phyloP scores from a whole-genome alignment of 495 filamentous ascomycete genomes.

The Sordaria brevicollis region DNA sequence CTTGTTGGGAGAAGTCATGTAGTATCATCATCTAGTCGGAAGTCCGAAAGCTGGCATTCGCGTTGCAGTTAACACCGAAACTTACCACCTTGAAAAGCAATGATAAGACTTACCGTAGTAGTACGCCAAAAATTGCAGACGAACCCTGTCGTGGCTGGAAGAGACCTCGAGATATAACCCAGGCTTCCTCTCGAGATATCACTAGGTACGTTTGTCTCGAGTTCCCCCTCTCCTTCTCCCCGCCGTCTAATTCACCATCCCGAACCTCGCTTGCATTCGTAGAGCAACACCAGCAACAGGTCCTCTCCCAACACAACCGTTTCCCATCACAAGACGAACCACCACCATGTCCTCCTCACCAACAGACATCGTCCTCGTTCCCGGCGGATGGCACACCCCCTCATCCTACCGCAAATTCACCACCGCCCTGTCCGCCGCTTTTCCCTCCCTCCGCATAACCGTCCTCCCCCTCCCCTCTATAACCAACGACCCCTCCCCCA shows the following conservation, averaged over 20 bases:
- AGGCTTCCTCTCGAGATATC: not conserved
- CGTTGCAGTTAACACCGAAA: not conserved
- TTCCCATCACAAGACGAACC: no score
- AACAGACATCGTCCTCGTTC: conserved; percentile 11
- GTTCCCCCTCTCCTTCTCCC: not conserved
- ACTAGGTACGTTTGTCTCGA: not conserved
- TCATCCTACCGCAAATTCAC: conserved; percentile 21
- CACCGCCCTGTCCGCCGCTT: conserved; percentile 10
- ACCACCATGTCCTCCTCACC: not conserved
- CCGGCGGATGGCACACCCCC: conserved; percentile 23
- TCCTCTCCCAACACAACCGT: not conserved
- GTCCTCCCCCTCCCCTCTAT: not conserved
- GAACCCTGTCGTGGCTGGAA: not conserved
- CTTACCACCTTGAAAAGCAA: not conserved
- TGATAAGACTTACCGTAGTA: not conserved
- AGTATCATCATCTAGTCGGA: not conserved
- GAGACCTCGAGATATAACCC: not conserved
- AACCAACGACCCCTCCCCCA: not conserved
- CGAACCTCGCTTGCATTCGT: not conserved
- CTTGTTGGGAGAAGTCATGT: not conserved
- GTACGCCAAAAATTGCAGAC: not conserved
- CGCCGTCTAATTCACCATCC: not conserved
- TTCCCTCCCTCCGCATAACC: not conserved
- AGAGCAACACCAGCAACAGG: not conserved
- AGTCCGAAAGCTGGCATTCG: not conserved